Evolutionary conservation across 139 green algal genomes (phyloP), one percentile per base, ranked within the genome.

Genomic region (Coelastrella sp.): DNA sequence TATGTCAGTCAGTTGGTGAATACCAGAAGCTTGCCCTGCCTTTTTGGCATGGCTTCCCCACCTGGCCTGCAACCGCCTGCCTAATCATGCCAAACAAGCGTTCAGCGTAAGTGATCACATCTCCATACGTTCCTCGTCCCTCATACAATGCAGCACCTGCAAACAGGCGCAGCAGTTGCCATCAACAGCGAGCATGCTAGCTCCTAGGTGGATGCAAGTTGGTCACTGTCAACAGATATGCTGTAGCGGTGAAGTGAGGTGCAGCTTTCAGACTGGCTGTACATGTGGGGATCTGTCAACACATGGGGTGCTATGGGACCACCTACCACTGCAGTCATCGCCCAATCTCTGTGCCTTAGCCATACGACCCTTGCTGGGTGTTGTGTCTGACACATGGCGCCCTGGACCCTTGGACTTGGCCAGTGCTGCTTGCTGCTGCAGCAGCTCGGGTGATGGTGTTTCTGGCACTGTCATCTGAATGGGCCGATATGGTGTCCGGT

Each of bases 381-480:
- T 93, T 71, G 91, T 90, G 66, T 93, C 93, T 38, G 91, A 87
- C 40, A 92, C 83, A n/a, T 86, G 71, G 91, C 91, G 71, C 87
- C 91, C 27, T 79, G 85, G 32, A 53, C 90, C 59, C 25, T 30
- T 21, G 17, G 27, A 27, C 67, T 48, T 73, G 62, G 40, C n/a
- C 2, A 30, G 37, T 8, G 41, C 75, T 23, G 32, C 30, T 50
- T 32, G 38, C 83, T 79, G 74, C 53, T 85, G 78, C 43, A 76
- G n/a, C 48, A 81, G 41, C 32, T 92, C 90, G 5, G 94, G 94
- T 50, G 89, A 91, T 62, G 94, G 95, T 13, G 95, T 98, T 88
- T 98, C 95, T 27, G 95, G 95, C 63, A 98, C 92, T 11, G 93
- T 96, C 89, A 94, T 91, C 76, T 94, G 91, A 59, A 86, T 90